A percentile compares a stretch with the other conserved stretches of the same genome.
phyloP scores from a whole-genome alignment of 179 eudicot genomes.

The Corrigiola litoralis region DNA sequence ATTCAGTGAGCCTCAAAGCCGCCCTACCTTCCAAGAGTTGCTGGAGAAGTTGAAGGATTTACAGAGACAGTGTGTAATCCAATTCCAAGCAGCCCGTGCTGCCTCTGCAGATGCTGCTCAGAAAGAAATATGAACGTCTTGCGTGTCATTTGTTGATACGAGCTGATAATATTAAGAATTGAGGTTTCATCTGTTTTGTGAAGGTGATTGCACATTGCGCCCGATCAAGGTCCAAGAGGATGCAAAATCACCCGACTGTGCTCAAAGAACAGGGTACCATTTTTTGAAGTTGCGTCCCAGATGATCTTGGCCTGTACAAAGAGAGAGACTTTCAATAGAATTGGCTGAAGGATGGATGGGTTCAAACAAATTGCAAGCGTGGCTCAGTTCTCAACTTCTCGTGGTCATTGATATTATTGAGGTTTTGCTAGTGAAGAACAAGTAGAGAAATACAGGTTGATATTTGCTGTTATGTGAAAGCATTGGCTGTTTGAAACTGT shows the following conservation, averaged over 20 bases:
- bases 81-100: conserved; percentile 60
- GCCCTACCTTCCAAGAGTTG: conserved; percentile 84
- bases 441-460: background rate
- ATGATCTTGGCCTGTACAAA: conserved; percentile 11
- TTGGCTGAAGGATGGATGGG: conserved; percentile 9
- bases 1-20: conserved; percentile 64
- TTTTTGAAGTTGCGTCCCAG: conserved; percentile 8
- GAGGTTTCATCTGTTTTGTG: too few species aligned
- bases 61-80: conserved; percentile 55
- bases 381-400: background rate
- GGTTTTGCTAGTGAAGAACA: conserved; percentile 3
- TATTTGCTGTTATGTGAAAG: background rate
- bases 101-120: conserved; percentile 33
- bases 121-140: conserved; percentile 29
- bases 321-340: conserved; percentile 1
- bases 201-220: too few species aligned
- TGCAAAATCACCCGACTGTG: background rate
- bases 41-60: conserved; percentile 77
- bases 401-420: background rate
- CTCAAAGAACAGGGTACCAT: background rate
- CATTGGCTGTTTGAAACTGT: conserved; percentile 9
- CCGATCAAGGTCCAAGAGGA: background rate
- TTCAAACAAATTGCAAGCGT: conserved; percentile 5
- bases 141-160: background rate
- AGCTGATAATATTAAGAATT: too few species aligned